Conservation (phyloP, 768 basidiomycete genomes). For the Rhodosporidiobolus odoratus region DNA sequence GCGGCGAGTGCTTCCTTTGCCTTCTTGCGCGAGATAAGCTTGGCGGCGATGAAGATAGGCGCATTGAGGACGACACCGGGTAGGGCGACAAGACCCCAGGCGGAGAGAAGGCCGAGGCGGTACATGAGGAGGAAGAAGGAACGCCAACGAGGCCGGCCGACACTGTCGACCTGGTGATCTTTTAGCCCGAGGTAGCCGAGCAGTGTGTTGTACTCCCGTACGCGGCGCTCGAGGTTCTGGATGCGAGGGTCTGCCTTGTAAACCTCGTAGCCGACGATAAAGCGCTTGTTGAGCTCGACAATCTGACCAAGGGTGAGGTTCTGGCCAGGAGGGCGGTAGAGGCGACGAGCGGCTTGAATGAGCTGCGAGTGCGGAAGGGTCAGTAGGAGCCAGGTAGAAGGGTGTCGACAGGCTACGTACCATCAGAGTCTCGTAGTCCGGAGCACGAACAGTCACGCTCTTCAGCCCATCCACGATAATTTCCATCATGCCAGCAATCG, state of each 20-base stretch:
- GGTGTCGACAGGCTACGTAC: constrained; percentile 53
- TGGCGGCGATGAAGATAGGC: constrained; percentile 87
- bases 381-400: too few relatives aligned
- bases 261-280: constrained; percentile 84
- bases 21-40: constrained; percentile 77
- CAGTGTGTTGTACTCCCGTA: constrained; percentile 81
- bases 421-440: constrained; percentile 97
- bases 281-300: constrained; percentile 84
- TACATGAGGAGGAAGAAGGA: constrained; percentile 76
- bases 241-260: constrained; percentile 90
- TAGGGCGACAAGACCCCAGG: constrained; percentile 78
- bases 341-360: constrained; percentile 85
- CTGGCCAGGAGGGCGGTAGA: constrained; percentile 91
- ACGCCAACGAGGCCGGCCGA: constrained; percentile 70
- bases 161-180: constrained; percentile 66
- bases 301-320: constrained; percentile 91
- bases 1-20: constrained; percentile 94
- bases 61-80: constrained; percentile 87
- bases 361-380: constrained; percentile 55
- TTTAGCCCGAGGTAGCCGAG: constrained; percentile 79
- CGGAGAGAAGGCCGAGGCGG: constrained; percentile 65
- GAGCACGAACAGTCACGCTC: constrained; percentile 90
- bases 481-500: constrained; percentile 80
- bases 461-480: constrained; percentile 87
- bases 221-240: constrained; percentile 68